A percentile compares a stretch with the other conserved stretches of the same genome.
phyloP scores from a whole-genome alignment of 2,329 filamentous ascomycete species.

The Trichoderma sp. region DNA sequence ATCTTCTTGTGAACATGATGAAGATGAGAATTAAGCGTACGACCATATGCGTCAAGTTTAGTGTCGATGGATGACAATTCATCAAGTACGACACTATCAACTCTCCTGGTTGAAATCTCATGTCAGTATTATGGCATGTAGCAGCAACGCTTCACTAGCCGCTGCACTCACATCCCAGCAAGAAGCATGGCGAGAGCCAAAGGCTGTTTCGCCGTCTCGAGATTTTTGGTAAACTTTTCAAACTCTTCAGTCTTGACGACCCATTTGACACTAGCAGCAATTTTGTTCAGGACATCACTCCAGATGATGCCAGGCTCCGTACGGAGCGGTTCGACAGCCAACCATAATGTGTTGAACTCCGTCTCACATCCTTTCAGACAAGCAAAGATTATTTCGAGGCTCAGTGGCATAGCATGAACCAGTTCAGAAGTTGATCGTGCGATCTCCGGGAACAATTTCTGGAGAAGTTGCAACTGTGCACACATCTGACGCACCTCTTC shows the following conservation, averaged over 20 bases:
- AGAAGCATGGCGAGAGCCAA: neutral
- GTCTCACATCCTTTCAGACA: neutral
- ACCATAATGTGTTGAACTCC: neutral
- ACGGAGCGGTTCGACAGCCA: neutral
- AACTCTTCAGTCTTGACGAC: neutral
- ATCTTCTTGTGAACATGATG: neutral
- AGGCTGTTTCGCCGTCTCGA: neutral
- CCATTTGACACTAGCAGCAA: neutral
- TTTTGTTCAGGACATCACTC: neutral
- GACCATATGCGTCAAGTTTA: neutral
- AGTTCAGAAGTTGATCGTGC: neutral
- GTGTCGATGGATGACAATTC: neutral
- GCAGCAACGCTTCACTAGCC: fast-evolving
- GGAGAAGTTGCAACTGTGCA: neutral
- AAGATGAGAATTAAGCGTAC: neutral
- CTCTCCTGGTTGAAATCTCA: neutral
- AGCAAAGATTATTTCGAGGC: neutral
- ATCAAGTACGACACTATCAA: neutral
- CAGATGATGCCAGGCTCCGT: neutral
- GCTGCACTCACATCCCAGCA: neutral
- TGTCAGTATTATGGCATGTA: neutral
- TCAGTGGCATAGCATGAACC: neutral
- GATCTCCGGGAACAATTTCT: neutral
- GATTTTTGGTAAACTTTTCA: neutral
- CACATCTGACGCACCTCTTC: neutral